These are phyloP conservation scores for Cryptococcus deneoformans DNA, from an alignment of 1,284 basidiomycete species.

Conservation along the genomic window DNA sequence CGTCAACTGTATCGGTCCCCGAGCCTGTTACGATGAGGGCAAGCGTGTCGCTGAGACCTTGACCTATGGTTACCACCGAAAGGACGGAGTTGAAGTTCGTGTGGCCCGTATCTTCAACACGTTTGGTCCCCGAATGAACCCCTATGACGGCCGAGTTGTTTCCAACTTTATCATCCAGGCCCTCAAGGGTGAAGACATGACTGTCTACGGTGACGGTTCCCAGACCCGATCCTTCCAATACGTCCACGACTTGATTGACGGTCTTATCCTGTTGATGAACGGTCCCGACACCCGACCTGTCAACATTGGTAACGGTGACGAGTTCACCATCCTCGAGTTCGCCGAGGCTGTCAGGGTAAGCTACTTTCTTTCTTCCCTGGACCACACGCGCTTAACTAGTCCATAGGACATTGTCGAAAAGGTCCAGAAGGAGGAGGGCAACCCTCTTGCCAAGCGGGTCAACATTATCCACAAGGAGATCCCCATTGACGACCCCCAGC, in stretches of 20 bases:
- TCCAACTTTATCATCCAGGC: constrained; percentile 99
- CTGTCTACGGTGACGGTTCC: constrained; percentile 92
- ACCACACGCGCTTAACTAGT: background rate
- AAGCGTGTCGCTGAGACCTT: constrained; percentile 94
- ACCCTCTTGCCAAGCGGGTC: constrained; percentile 57
- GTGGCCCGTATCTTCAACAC: constrained; percentile 93
- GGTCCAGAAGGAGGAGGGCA: constrained; percentile 78
- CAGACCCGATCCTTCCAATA: constrained; percentile 98
- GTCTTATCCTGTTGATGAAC: constrained; percentile 87
- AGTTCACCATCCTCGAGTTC: constrained; percentile 90
- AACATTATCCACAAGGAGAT: constrained; percentile 79
- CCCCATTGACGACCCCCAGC: constrained; percentile 91
- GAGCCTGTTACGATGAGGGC: constrained; percentile 98
- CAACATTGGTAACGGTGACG: constrained; percentile 91
- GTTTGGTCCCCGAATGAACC: constrained; percentile 69
- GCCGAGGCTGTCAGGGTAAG: constrained; percentile 70
- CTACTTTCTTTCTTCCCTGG: constrained; percentile 1
- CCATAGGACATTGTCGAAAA: constrained; percentile 73
- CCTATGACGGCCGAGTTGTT: constrained; percentile 92
- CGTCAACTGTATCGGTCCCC: constrained; percentile 95
- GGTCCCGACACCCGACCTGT: constrained; percentile 84
- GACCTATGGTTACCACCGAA: constrained; percentile 90
- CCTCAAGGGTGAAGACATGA: constrained; percentile 90
- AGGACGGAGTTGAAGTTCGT: constrained; percentile 91
- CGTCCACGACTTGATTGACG: constrained; percentile 56